Percentiles rank a stretch among this genome's conserved stretches.
Evolutionary conservation across 2,329 filamentous ascomycete species (phyloP).

Genomic region (Colletotrichum sp.): DNA sequence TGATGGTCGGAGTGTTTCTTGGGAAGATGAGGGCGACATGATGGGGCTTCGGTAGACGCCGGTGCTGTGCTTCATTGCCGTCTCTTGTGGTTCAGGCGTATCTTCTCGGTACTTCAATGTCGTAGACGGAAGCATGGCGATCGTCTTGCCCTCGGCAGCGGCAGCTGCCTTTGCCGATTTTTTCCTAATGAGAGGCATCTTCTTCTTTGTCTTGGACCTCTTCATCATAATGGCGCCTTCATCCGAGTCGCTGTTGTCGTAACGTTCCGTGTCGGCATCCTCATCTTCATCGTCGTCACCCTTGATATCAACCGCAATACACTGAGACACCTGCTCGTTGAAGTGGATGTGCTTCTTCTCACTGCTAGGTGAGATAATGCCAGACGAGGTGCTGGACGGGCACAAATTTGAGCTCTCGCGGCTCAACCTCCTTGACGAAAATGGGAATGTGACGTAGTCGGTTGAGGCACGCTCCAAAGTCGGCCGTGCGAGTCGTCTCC

Average conservation of each 20-base stretch:
- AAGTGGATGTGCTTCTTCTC: conserved; percentile 92
- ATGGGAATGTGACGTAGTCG: conserved; percentile 71
- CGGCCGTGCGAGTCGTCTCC: conserved; percentile 54
- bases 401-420: conserved; percentile 68
- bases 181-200: conserved; percentile 58
- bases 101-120: conserved; percentile 86
- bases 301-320: conserved; percentile 90
- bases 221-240: conserved; percentile 87
- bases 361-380: conserved; percentile 64
- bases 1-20: conserved; percentile 79
- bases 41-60: conserved; percentile 51
- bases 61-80: conserved; percentile 66
- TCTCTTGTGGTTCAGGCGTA: conserved; percentile 69
- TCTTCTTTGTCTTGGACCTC: conserved; percentile 61
- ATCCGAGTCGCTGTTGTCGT: conserved; percentile 71
- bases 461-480: conserved; percentile 68
- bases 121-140: conserved; percentile 86
- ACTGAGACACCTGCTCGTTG: conserved; percentile 94
- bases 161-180: conserved; percentile 43
- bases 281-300: conserved; percentile 77
- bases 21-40: conserved; percentile 77
- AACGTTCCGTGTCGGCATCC: conserved; percentile 44
- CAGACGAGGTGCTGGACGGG: conserved; percentile 74
- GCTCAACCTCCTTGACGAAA: conserved; percentile 66
- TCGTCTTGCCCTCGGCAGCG: conserved; percentile 78